Percentiles rank a stretch among this genome's conserved stretches.
These are phyloP conservation scores for Rhizoclosmatium globosum DNA, from an alignment of 192 early-diverging fungal species.

Conservation along the genomic window DNA sequence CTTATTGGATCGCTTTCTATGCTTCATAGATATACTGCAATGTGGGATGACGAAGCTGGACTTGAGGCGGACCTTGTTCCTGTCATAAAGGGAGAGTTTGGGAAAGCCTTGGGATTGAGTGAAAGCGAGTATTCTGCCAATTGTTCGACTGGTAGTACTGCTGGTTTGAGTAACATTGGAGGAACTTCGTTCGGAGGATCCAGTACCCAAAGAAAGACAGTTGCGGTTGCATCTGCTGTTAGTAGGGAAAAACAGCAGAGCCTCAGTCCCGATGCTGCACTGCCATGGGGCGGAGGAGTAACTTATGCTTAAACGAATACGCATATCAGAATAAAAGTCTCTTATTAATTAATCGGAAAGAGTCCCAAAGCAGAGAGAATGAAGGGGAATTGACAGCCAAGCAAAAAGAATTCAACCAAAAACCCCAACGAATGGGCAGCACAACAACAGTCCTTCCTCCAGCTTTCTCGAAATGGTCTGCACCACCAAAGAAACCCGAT, in stretches of 20 bases:
- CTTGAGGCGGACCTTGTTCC: not conserved
- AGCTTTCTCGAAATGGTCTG: slow-evolving; percentile 24
- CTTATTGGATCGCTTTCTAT: not conserved
- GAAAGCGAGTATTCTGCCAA: not conserved
- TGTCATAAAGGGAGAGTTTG: not conserved
- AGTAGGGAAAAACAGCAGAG: too few relatives aligned
- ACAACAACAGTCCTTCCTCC: slow-evolving; percentile 14
- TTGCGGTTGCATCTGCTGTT: too few relatives aligned
- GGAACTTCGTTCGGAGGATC: too few relatives aligned
- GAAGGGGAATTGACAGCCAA: not conserved
- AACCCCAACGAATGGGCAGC: not conserved
- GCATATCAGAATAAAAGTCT: too few relatives aligned
- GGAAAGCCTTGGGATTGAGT: not conserved
- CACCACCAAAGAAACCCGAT: slow-evolving; percentile 19
- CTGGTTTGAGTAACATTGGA: too few relatives aligned
- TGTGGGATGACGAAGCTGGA: not conserved
- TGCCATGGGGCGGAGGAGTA: too few relatives aligned
- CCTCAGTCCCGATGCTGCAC: too few relatives aligned
- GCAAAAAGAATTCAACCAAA: not conserved
- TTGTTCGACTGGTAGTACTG: not conserved
- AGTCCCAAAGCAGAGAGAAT: not conserved
- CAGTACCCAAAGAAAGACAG: too few relatives aligned
- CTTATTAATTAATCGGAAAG: not conserved
- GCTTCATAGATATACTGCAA: slow-evolving; percentile 9
- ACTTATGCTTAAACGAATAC: too few relatives aligned